Percentiles rank a stretch among this genome's conserved stretches.
Conservation (phyloP, 352 stramenopile genomes). For the Pilasporangium apinafurcum region DNA sequence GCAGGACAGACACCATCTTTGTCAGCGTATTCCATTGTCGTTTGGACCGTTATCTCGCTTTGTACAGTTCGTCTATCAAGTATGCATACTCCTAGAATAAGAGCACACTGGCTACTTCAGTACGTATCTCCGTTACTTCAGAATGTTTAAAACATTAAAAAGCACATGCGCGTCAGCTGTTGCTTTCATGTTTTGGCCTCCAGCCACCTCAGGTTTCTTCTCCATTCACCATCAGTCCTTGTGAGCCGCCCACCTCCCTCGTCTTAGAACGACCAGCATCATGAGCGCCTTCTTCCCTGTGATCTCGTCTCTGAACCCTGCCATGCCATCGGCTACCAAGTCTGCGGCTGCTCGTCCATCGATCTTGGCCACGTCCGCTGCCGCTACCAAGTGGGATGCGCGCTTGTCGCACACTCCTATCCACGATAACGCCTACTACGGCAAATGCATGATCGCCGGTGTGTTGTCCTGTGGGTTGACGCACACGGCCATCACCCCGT, state of each 20-base stretch:
- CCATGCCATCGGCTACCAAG: slow-evolving; percentile 31
- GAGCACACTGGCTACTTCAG: too few species aligned
- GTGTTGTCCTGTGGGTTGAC: slow-evolving; percentile 91
- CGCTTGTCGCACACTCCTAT: slow-evolving; percentile 71
- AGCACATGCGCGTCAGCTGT: background rate
- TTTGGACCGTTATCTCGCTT: too few species aligned
- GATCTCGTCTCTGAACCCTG: slow-evolving; percentile 66
- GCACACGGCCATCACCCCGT: slow-evolving; percentile 89
- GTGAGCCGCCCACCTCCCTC: slow-evolving; percentile 28
- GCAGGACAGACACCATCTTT: too few species aligned
- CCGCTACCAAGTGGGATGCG: slow-evolving; percentile 68
- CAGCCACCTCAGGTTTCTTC: slow-evolving; percentile 11
- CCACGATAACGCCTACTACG: slow-evolving; percentile 90
- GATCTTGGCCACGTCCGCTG: slow-evolving; percentile 70
- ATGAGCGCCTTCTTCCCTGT: slow-evolving; percentile 79
- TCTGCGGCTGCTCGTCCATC: slow-evolving; percentile 36
- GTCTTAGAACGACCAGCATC: slow-evolving; percentile 5
- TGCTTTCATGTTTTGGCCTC: slow-evolving; percentile 2
- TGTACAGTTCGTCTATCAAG: too few species aligned
- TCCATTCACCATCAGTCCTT: slow-evolving; percentile 70
- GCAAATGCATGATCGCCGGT: slow-evolving; percentile 92
- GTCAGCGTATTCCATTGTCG: too few species aligned
- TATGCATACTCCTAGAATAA: too few species aligned
- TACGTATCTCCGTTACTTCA: background rate
- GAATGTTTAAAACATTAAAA: slow-evolving; percentile 1